Conservation (phyloP, 169 alveolate species). For the Eimeria maxima region DNA sequence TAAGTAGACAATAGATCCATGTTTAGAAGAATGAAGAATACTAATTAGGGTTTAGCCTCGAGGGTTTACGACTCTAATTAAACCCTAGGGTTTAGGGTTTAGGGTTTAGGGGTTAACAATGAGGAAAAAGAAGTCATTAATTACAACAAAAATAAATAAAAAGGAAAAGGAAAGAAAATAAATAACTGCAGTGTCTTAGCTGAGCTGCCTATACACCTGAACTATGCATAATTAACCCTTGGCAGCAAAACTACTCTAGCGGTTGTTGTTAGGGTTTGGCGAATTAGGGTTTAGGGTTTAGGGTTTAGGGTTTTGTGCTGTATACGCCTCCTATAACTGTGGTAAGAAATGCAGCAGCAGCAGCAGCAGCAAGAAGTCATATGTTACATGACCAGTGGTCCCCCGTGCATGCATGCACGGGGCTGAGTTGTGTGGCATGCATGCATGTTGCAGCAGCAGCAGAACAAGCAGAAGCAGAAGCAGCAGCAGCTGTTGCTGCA, state of each 20-base stretch:
- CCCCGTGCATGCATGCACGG: too few relatives aligned
- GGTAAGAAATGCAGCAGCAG: too few relatives aligned
- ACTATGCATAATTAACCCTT: too few relatives aligned
- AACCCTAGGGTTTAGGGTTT: not conserved
- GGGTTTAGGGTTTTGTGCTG: not conserved
- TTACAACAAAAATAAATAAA: too few relatives aligned
- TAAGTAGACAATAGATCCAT: too few relatives aligned
- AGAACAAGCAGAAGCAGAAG: not conserved
- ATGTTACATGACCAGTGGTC: too few relatives aligned
- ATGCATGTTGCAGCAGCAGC: not conserved
- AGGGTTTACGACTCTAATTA: not conserved
- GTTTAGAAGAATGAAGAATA: not conserved
- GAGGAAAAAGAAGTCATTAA: too few relatives aligned
- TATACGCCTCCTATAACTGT: not conserved
- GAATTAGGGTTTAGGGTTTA: not conserved
- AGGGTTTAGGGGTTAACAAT: slow-evolving; percentile 19
- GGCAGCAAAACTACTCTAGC: too few relatives aligned
- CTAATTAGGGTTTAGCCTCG: not conserved
- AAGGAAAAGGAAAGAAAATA: too few relatives aligned
- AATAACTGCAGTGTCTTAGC: too few relatives aligned
- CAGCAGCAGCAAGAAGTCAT: not conserved
- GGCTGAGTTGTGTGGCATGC: too few relatives aligned
- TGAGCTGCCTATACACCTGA: too few relatives aligned
- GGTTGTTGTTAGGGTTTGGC: not conserved
- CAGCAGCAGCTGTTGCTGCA: not conserved